Percentiles rank a stretch among this genome's conserved stretches.
Evolutionary conservation across 2,329 filamentous ascomycete species (phyloP).

Genomic region (Hypoxylon sp.): DNA sequence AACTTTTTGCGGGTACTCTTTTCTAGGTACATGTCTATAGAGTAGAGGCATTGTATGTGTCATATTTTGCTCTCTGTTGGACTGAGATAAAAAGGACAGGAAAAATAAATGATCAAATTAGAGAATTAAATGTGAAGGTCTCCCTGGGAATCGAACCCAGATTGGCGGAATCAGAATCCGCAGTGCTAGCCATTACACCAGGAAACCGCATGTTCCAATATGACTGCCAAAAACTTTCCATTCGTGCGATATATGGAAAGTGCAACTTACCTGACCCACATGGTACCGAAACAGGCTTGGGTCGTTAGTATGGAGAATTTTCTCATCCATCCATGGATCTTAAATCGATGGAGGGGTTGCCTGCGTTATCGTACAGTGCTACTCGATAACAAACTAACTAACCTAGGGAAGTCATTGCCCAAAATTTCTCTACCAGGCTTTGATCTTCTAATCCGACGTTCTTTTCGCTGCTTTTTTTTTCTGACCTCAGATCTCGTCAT

Average conservation of each 20-base stretch:
- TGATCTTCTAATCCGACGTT: constrained; percentile 11
- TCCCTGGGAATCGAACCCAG: constrained; percentile 49
- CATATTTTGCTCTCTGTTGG: neutral
- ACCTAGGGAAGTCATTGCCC: constrained; percentile 10
- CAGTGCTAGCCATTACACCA: constrained; percentile 49
- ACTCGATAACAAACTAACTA: constrained; percentile 29
- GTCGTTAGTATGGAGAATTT: constrained; percentile 27
- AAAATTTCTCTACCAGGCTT: constrained; percentile 27
- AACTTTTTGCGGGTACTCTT: neutral
- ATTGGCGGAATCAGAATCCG: constrained; percentile 49
- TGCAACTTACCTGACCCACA: neutral
- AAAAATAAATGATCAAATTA: neutral
- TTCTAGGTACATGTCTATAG: neutral
- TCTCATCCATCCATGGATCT: constrained; percentile 7
- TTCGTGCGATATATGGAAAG: neutral
- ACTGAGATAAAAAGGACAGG: constrained; percentile 9
- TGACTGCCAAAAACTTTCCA: neutral
- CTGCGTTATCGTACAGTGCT: constrained; percentile 34
- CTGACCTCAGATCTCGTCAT: neutral
- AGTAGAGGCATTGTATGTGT: neutral
- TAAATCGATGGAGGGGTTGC: constrained; percentile 32
- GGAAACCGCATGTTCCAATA: constrained; percentile 31
- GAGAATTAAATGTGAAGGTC: constrained; percentile 34
- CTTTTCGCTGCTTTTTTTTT: constrained; percentile 4
- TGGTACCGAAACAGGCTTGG: neutral